Conservation (phyloP, 2,329 filamentous ascomycete genomes). For the Colletotrichum graminicola region DNA sequence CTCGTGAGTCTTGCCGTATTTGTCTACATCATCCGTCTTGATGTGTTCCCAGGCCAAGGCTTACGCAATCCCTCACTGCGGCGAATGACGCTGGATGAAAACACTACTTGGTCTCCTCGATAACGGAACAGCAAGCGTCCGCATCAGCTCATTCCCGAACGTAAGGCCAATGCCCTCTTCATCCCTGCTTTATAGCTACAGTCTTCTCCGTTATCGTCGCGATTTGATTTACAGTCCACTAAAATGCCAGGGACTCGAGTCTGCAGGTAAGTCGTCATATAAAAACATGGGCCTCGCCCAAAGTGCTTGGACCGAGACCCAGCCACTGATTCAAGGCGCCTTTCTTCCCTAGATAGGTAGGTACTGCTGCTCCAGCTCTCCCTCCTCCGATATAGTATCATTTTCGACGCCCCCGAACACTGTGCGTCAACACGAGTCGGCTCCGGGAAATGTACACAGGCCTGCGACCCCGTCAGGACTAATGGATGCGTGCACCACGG, state of each 20-base stretch:
- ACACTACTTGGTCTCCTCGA: background rate
- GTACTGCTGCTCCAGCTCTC: background rate
- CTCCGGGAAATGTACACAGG: conserved; percentile 7
- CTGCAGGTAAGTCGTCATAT: conserved; percentile 6
- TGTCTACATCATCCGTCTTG: conserved; percentile 1
- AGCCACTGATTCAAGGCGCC: conserved; percentile 10
- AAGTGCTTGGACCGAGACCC: background rate
- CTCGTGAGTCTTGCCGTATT: conserved; percentile 6
- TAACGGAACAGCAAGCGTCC: background rate
- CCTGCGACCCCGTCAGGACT: conserved; percentile 19
- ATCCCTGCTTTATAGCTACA: background rate
- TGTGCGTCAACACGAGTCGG: conserved; percentile 11
- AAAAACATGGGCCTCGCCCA: conserved; percentile 5
- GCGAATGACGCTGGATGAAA: too few relatives aligned
- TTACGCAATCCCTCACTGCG: background rate
- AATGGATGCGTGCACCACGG: conserved; percentile 17
- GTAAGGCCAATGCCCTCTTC: background rate
- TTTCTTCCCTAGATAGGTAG: background rate
- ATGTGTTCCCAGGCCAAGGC: background rate
- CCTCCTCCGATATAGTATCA: background rate
- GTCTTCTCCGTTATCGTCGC: background rate
- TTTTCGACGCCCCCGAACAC: conserved; percentile 12
- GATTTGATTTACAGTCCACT: background rate
- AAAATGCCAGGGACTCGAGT: background rate
- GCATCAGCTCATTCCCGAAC: background rate